phyloP scores from a whole-genome alignment of 169 alveolate genomes.

The Plasmodium inui region DNA sequence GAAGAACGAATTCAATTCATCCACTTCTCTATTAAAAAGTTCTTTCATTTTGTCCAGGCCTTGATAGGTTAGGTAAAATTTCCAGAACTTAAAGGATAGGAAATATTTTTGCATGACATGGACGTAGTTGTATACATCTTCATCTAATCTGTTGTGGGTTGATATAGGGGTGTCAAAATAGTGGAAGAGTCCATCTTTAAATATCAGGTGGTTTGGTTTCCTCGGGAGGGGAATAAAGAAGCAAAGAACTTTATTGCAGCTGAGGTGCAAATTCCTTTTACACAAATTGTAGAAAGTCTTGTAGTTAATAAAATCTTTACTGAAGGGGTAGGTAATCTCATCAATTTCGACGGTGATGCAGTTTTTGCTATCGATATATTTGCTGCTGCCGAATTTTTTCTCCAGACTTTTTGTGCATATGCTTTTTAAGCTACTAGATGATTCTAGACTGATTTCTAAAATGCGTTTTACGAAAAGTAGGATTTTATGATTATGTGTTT shows the following conservation, averaged over 20 bases:
- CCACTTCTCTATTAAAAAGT: constrained; percentile 21
- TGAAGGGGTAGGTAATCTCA: constrained; percentile 15
- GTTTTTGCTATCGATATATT: constrained; percentile 39
- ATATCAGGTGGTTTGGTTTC: constrained; percentile 34
- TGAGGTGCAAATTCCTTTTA: constrained; percentile 32
- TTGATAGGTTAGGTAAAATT: constrained; percentile 27
- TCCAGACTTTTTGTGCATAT: constrained; percentile 11
- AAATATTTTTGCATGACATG: constrained; percentile 58
- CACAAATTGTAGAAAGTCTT: constrained; percentile 27
- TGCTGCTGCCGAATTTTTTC: constrained; percentile 46
- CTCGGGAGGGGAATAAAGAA: constrained; percentile 53
- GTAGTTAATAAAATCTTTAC: constrained; percentile 16
- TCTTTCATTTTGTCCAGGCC: constrained; percentile 41
- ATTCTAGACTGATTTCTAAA: constrained; percentile 20
- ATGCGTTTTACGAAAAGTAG: constrained; percentile 22
- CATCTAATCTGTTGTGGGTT: constrained; percentile 14
- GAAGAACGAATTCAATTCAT: constrained; percentile 6
- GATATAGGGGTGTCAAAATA: constrained; percentile 36
- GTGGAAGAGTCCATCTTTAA: constrained; percentile 27
- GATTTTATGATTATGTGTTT: constrained; percentile 24
- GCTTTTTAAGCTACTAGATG: background rate
- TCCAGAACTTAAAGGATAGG: constrained; percentile 49
- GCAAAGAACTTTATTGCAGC: constrained; percentile 27
- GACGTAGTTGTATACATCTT: constrained; percentile 48
- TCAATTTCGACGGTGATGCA: constrained; percentile 19